Conservation (phyloP, 352 stramenopile species). For the Phytophthora fragariae region DNA sequence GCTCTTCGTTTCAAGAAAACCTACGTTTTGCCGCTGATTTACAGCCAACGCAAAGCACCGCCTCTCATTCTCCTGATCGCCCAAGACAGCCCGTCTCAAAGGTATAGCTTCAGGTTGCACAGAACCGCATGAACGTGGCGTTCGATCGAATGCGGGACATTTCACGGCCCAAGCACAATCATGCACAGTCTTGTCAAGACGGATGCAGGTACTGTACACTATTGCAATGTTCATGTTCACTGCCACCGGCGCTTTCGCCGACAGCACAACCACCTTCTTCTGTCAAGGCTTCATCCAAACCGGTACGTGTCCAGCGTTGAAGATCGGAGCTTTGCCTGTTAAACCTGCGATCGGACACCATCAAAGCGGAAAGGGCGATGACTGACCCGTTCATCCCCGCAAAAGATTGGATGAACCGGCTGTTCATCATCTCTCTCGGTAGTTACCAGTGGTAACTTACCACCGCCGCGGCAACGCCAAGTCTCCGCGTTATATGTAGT, state of each 20-base stretch:
- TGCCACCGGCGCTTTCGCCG: neutral
- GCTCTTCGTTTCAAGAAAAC: too few relatives aligned
- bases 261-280: neutral
- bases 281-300: too few relatives aligned
- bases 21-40: too few relatives aligned
- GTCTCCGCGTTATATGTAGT: neutral
- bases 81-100: neutral
- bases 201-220: too few relatives aligned
- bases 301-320: neutral
- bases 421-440: conserved; percentile 2
- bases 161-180: neutral
- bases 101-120: neutral
- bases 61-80: neutral
- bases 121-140: neutral
- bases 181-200: too few relatives aligned
- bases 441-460: neutral
- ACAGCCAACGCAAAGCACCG: too few relatives aligned
- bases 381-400: conserved; percentile 14
- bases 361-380: neutral
- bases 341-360: neutral
- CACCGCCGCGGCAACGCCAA: neutral
- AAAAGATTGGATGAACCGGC: conserved; percentile 10
- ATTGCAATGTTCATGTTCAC: neutral
- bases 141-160: neutral
- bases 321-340: neutral